A percentile compares a stretch with the other conserved stretches of the same genome.
phyloP scores from a whole-genome alignment of 2,329 filamentous ascomycete species.

The Neofusicoccum kwambonambiense region DNA sequence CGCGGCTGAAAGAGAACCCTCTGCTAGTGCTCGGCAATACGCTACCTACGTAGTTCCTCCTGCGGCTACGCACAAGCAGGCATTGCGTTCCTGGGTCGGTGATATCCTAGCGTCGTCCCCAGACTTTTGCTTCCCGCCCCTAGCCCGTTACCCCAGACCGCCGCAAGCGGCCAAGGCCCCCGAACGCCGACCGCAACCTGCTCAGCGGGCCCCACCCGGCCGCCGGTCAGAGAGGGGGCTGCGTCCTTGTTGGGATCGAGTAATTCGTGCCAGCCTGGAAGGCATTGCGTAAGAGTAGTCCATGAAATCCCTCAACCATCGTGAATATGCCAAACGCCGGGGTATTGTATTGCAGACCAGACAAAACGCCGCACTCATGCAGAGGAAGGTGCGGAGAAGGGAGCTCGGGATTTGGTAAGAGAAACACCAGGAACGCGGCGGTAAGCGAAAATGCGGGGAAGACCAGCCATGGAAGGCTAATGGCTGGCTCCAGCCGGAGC shows the following conservation, averaged over 20 bases:
- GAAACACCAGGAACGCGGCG: constrained; percentile 16
- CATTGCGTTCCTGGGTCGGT: constrained; percentile 9
- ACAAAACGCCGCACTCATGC: constrained; percentile 16
- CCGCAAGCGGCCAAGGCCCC: neutral
- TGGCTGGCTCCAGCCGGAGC: constrained; percentile 13
- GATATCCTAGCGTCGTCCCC: constrained; percentile 9
- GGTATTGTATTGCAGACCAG: constrained; percentile 17
- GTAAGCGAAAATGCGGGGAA: constrained; percentile 20
- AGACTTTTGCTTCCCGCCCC: constrained; percentile 9
- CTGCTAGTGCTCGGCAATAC: constrained; percentile 2
- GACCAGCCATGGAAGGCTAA: constrained; percentile 5
- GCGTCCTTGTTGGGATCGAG: neutral
- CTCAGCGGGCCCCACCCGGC: neutral
- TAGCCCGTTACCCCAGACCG: constrained; percentile 4
- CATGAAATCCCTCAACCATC: constrained; percentile 12
- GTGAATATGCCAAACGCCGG: constrained; percentile 16
- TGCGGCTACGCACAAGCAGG: constrained; percentile 5
- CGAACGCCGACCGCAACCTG: constrained; percentile 1
- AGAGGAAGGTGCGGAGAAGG: constrained; percentile 15
- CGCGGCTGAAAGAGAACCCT: constrained; percentile 6
- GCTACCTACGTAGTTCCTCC: constrained; percentile 10
- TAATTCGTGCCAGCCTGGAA: neutral
- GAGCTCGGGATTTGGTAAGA: constrained; percentile 18
- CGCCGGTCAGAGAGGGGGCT: constrained; percentile 5
- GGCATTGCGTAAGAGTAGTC: constrained; percentile 12